Base-by-base conservation (phyloP, 768 basidiomycete species). In the Lactifluus rugatus region DNA sequence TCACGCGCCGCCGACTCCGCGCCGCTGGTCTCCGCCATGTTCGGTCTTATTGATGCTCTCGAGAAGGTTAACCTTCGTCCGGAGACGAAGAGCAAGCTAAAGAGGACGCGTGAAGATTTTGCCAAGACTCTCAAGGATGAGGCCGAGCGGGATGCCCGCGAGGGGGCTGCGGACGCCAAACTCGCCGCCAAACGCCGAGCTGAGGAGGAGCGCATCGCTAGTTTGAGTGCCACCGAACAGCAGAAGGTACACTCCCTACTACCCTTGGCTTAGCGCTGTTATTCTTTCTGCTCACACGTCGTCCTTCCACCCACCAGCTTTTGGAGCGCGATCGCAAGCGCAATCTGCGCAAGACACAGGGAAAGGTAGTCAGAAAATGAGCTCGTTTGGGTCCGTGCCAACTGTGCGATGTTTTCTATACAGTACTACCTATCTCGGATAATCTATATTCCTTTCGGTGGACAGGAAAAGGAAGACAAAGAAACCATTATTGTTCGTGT, bases 291-390 rank as follows among this genome's bases (percentile, higher is more conserved):
- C 28, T 58, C n/a, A 53, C 34, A 25, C 21, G 21, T 28, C 28
- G 37, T 37, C 39, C 37, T 36, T 19, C 16, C 58, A 10, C 11
- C 37, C 14, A 34, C 0, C 57, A 87, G 84, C 69, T 77, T 61
- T 73, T 89, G 56, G 89, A 91, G 50, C 84, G 85, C 62, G 88
- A 89, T 65, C 85, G 83, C 59, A 90, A 87, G 69, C 84, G 85
- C 28, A 71, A 75, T 26, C 60, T 89, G 55, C 80, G 80, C 62
- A 90, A 89, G 69, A 74, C 80, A 39, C 88, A 89, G 65, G 81
- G 79, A 58, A 88, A 86, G 69, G 69, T 71, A 39, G 74, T 80
- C 52, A 75, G 78, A 62, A 82, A 82, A 67, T 80, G 21, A 44
- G 19, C 41, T 41, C 16, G 3, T 23, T 13, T 13, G 21, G 2